phyloP scores from a whole-genome alignment of 495 filamentous ascomycete species.

The Hypoxylon rickii region DNA sequence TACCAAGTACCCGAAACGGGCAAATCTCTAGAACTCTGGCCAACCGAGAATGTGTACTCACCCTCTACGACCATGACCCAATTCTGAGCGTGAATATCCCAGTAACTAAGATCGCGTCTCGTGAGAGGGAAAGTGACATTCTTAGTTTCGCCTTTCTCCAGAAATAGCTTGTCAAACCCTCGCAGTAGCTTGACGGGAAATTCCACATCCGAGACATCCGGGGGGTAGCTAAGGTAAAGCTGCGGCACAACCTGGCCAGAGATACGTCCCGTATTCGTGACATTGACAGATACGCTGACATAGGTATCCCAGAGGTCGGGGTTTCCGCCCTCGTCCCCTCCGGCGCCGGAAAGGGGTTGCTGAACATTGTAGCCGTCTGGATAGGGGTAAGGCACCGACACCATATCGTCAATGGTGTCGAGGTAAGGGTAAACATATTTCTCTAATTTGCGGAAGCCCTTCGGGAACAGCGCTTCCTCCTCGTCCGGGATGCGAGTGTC shows the following conservation, averaged over 20 bases:
- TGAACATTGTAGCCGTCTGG: constrained; percentile 69
- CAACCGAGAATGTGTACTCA: constrained; percentile 50
- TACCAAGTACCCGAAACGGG: constrained; percentile 42
- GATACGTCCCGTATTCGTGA: constrained; percentile 71
- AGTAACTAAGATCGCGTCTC: constrained; percentile 78
- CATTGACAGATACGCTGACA: constrained; percentile 61
- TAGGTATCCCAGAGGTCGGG: constrained; percentile 77
- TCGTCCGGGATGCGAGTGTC: constrained; percentile 59
- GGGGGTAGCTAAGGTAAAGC: constrained; percentile 77
- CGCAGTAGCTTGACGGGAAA: constrained; percentile 78
- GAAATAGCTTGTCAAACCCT: constrained; percentile 75
- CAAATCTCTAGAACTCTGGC: constrained; percentile 48
- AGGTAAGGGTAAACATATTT: constrained; percentile 95
- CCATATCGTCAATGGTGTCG: constrained; percentile 58
- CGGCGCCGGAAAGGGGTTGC: constrained; percentile 65
- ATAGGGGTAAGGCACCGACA: constrained; percentile 64
- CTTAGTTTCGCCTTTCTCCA: constrained; percentile 60
- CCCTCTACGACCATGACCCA: constrained; percentile 72
- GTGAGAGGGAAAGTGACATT: constrained; percentile 73
- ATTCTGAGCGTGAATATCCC: constrained; percentile 77
- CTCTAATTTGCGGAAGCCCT: constrained; percentile 64
- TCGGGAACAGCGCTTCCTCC: constrained; percentile 67
- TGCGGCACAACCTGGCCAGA: constrained; percentile 79
- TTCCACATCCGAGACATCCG: constrained; percentile 63
- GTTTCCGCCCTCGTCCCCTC: constrained; percentile 81